Evolutionary conservation across 495 filamentous ascomycete species (phyloP).

Genomic region (Neurospora sp.): DNA sequence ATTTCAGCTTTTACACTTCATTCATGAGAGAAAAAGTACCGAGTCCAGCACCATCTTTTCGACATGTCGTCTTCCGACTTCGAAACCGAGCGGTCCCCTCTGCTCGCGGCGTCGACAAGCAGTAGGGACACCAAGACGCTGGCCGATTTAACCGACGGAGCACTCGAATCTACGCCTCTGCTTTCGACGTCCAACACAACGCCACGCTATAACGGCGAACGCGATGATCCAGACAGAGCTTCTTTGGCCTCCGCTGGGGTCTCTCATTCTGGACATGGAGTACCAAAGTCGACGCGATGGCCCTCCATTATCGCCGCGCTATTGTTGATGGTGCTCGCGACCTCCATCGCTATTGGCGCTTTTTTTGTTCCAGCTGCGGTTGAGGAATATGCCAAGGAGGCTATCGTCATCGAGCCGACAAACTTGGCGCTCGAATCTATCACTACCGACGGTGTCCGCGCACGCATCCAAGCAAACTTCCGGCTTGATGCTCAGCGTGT

Average conservation of each 20-base stretch:
- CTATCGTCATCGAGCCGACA: conserved; percentile 68
- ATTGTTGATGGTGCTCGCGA: conserved; percentile 26
- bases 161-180: conserved; percentile 46
- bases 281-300: conserved; percentile 26
- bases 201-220: conserved; percentile 38
- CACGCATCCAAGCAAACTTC: conserved; percentile 72
- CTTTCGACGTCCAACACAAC: conserved; percentile 30
- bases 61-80: not conserved
- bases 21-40: not conserved
- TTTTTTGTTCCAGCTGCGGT: conserved; percentile 74
- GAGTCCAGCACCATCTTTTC: not conserved
- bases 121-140: not conserved
- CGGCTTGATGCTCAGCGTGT: conserved; percentile 67
- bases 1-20: not conserved
- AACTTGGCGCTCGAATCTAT: conserved; percentile 75
- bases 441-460: conserved; percentile 62
- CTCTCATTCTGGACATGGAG: conserved; percentile 12
- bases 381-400: conserved; percentile 76
- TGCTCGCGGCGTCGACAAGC: not conserved
- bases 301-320: conserved; percentile 37
- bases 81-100: not conserved
- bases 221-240: conserved; percentile 20
- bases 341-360: conserved; percentile 46
- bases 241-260: conserved; percentile 23
- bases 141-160: conserved; percentile 7